These are phyloP conservation scores for Lomentospora prolificans DNA, from an alignment of 2,329 filamentous ascomycete genomes.

Conservation along the genomic window DNA sequence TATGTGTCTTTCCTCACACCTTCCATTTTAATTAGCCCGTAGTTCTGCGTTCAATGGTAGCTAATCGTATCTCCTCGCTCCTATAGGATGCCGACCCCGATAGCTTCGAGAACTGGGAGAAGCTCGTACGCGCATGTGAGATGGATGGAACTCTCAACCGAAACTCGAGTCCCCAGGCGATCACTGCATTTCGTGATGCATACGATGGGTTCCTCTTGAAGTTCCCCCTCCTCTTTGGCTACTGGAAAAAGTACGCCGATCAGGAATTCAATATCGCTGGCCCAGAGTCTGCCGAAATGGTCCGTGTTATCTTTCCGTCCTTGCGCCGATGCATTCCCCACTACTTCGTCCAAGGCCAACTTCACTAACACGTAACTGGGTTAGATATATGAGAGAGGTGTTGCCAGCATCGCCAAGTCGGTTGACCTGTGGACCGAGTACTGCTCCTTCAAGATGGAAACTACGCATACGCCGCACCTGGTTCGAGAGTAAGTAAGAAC, in stretches of 20 bases:
- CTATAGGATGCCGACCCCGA: constrained; percentile 61
- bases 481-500: constrained; percentile 97
- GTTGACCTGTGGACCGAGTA: constrained; percentile 97
- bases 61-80: not conserved
- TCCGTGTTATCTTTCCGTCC: constrained; percentile 32
- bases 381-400: constrained; percentile 88
- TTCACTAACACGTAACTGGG: constrained; percentile 16
- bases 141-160: constrained; percentile 91
- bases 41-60: too few relatives aligned
- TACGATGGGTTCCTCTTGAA: constrained; percentile 92
- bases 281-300: constrained; percentile 95
- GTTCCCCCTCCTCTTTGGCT: constrained; percentile 91
- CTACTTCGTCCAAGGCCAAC: not conserved
- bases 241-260: constrained; percentile 99
- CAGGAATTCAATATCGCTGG: constrained; percentile 94
- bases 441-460: constrained; percentile 96
- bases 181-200: constrained; percentile 73
- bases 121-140: constrained; percentile 74
- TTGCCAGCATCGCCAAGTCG: constrained; percentile 84
- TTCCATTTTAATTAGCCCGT: not conserved
- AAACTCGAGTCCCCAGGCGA: constrained; percentile 90
- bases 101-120: constrained; percentile 92
- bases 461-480: constrained; percentile 84
- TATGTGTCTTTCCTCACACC: constrained; percentile 35
- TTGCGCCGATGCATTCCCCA: not conserved